phyloP scores from a whole-genome alignment of 2,329 filamentous ascomycete genomes.

The Pestalotiopsis sp. region DNA sequence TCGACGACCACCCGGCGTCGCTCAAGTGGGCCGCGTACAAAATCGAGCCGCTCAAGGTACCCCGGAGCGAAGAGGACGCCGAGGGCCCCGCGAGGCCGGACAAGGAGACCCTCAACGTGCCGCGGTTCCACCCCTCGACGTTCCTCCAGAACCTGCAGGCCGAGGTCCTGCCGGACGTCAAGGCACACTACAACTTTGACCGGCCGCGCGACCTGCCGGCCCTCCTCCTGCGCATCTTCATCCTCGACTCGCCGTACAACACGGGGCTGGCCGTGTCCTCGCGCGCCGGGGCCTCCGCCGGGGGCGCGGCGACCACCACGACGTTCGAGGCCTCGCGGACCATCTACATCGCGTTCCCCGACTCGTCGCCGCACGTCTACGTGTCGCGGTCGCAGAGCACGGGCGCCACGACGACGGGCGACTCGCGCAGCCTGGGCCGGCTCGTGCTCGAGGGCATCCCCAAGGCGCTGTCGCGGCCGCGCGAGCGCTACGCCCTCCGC shows the following conservation, averaged over 20 bases:
- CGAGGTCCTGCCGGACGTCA: conserved; percentile 76
- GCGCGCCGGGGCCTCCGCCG: conserved; percentile 12
- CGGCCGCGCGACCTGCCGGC: conserved; percentile 71
- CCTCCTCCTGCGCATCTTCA: conserved; percentile 75
- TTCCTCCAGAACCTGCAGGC: conserved; percentile 77
- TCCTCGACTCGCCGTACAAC: conserved; percentile 81
- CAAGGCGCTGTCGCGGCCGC: conserved; percentile 76
- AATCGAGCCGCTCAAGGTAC: conserved; percentile 54
- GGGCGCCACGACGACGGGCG: conserved; percentile 44
- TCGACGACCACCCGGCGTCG: conserved; percentile 66
- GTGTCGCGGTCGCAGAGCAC: conserved; percentile 54
- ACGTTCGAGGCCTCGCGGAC: conserved; percentile 69
- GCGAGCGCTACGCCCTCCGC: conserved; percentile 71
- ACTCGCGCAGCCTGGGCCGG: conserved; percentile 66
- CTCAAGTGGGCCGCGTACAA: conserved; percentile 67
- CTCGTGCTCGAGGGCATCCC: conserved; percentile 80
- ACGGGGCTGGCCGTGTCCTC: conserved; percentile 51
- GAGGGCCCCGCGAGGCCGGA: conserved; percentile 42
- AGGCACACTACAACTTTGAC: conserved; percentile 81
- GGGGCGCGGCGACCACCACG: conserved; percentile 40
- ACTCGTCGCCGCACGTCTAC: conserved; percentile 77
- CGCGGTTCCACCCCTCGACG: conserved; percentile 78
- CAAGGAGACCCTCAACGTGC: conserved; percentile 52
- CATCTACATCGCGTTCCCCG: conserved; percentile 81
- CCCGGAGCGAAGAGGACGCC: conserved; percentile 40